phyloP scores from a whole-genome alignment of 441 rosid species.

The Mallotus repandus region DNA sequence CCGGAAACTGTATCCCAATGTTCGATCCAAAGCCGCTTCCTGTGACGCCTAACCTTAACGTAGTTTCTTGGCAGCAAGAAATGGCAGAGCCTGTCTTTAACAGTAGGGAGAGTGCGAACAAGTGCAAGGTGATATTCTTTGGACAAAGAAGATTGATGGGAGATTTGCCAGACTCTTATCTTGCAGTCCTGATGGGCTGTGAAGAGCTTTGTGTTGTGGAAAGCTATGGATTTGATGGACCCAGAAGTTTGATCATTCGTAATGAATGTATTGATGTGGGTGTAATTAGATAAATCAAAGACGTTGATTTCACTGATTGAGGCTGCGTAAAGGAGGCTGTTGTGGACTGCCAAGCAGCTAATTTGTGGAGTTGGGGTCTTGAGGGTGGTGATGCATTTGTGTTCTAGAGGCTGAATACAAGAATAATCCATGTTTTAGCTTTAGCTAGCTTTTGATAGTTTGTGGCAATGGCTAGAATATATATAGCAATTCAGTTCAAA shows the following conservation, averaged over 20 bases:
- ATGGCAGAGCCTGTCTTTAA: conserved; percentile 35
- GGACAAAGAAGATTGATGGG: background rate
- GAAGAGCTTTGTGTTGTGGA: conserved; percentile 32
- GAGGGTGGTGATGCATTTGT: conserved; percentile 29
- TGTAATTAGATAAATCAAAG: conserved; percentile 31
- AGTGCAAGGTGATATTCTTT: conserved; percentile 32
- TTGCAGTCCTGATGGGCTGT: conserved; percentile 55
- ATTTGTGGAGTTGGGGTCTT: conserved; percentile 20
- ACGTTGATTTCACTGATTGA: conserved; percentile 33
- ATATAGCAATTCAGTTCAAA: no score
- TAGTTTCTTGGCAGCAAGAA: conserved; percentile 40
- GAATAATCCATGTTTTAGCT: conserved; percentile 2
- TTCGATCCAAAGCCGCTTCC: conserved; percentile 49
- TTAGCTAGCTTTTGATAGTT: background rate
- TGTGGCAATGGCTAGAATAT: background rate
- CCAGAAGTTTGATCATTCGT: conserved; percentile 30
- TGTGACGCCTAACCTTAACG: conserved; percentile 43
- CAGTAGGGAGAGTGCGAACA: conserved; percentile 42
- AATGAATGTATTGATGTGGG: conserved; percentile 27
- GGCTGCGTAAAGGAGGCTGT: conserved; percentile 40
- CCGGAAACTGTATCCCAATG: conserved; percentile 51
- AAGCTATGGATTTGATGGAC: conserved; percentile 43
- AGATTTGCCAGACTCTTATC: conserved; percentile 43
- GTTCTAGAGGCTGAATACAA: background rate
- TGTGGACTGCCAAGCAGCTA: conserved; percentile 41